phyloP scores from a whole-genome alignment of 768 basidiomycete species.

The Rickenella mellea region DNA sequence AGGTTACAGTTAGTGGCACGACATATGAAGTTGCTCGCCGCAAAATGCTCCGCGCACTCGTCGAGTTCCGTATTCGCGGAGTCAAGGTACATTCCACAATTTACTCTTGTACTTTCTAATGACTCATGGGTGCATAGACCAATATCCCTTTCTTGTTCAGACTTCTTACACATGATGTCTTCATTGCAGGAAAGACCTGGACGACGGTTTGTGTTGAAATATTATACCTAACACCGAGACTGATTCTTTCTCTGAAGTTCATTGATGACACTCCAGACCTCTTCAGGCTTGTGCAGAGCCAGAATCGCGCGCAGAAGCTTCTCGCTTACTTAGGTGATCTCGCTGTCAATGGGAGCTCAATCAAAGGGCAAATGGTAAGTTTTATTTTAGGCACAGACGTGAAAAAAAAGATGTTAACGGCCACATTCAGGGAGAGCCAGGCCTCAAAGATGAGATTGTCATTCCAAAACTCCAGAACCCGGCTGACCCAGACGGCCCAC shows the following conservation, averaged over 20 bases:
- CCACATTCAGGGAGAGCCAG: conserved; percentile 71
- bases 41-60: conserved; percentile 99
- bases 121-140: conserved; percentile 42
- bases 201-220: conserved; percentile 52
- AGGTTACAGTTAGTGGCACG: conserved; percentile 90
- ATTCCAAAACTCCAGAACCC: conserved; percentile 74
- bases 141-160: conserved; percentile 99
- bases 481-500: conserved; percentile 63
- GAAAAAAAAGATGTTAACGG: too few relatives aligned
- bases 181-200: conserved; percentile 96
- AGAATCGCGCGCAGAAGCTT: conserved; percentile 97
- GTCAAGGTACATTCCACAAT: conserved; percentile 62
- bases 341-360: conserved; percentile 95
- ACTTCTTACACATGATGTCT: conserved; percentile 91
- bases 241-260: conserved; percentile 50
- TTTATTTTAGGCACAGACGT: too few relatives aligned
- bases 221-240: background rate
- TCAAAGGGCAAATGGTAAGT: conserved; percentile 79
- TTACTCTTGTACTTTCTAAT: background rate
- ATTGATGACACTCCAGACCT: conserved; percentile 99
- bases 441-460: conserved; percentile 80
- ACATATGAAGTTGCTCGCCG: conserved; percentile 97
- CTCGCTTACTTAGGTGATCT: conserved; percentile 96
- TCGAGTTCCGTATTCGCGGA: conserved; percentile 98
- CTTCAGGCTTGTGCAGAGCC: conserved; percentile 95